Base-by-base conservation (phyloP, 192 early-diverging fungal genomes). In the Dispira simplex region DNA sequence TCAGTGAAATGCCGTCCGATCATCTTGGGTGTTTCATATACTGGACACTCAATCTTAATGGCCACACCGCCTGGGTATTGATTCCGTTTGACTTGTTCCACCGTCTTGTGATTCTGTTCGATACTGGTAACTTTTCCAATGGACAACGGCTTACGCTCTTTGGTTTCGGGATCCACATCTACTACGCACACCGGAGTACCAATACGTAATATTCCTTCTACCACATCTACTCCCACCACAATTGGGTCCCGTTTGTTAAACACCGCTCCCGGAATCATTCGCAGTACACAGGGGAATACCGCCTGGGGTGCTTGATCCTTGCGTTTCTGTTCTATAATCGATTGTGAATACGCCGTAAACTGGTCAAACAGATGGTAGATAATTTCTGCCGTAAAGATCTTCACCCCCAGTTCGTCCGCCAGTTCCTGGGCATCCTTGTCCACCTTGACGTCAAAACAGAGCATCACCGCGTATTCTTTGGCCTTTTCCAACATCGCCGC, bases 301-400 rank as follows among this genome's bases (percentile, higher is more conserved):
- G 95, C 97, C 28, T 81, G 76, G 20, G 91, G 86, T 4, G 89
- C 88, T 51, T 81, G 84, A 62, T 96, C 96, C 71, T 83, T 85
- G 53, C 86, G 86, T 76, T 85, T 90, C 77, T 89, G 82, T 73
- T 96, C 94, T 12, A 81, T 72, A 23, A 99, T 70, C 53, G 81
- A 77, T 59, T 81, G 75, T 71, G 76, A 77, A 71, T 99, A 95
- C 28, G 81, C 86, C 4, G 83, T 90, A 67, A 89, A 99, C 59
- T 82, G 72, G 71, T 99, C 96, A 70, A 96, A 97, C 85, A 99
- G 79, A 68, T 96, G 94, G 76, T 99, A 99, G 69, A 99, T 99
- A 69, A 97, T 95, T 68, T 99, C 93, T 32, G 96, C 96, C 64
- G 81, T 84, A 77, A 96, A 99, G 27, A 99, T 77, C 73, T 84